These are phyloP conservation scores for Ceratocystis alfenasii DNA, from an alignment of 2,329 filamentous ascomycete species.

Conservation along the genomic window DNA sequence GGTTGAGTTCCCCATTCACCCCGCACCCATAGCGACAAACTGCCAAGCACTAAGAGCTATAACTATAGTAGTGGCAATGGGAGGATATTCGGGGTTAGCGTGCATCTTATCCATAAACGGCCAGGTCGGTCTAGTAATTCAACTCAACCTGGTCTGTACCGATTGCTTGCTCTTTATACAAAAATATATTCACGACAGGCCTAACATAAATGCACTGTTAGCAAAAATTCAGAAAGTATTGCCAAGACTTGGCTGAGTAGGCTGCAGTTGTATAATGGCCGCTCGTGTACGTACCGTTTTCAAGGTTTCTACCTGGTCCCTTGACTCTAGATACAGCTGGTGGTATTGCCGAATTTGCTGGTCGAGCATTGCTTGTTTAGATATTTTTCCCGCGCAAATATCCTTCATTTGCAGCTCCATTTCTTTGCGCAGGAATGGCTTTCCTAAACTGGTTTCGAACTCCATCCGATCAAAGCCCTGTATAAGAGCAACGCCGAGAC, in stretches of 20 bases:
- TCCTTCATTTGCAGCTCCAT: slow-evolving; percentile 97
- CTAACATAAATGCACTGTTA: neutral
- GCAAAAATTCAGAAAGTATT: neutral
- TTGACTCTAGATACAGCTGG: slow-evolving; percentile 71
- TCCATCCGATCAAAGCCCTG: slow-evolving; percentile 92
- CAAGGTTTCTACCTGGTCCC: slow-evolving; percentile 58
- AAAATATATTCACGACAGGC: slow-evolving; percentile 7
- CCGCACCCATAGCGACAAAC: too few species aligned
- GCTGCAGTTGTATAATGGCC: neutral
- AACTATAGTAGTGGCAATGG: too few species aligned
- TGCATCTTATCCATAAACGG: too few species aligned
- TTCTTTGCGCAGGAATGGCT: slow-evolving; percentile 92
- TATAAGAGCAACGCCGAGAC: slow-evolving; percentile 80
- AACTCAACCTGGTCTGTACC: neutral
- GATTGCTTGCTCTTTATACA: neutral
- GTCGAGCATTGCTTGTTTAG: slow-evolving; percentile 60
- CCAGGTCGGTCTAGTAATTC: too few species aligned
- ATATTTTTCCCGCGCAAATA: slow-evolving; percentile 78
- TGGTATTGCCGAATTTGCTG: slow-evolving; percentile 81
- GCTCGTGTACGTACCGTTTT: slow-evolving; percentile 41
- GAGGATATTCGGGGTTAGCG: too few species aligned
- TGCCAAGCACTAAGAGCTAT: too few species aligned
- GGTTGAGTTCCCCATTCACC: too few species aligned
- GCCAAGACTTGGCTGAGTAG: neutral
- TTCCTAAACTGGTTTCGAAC: slow-evolving; percentile 82